Conservation (phyloP, 73 alveolate species). For the Paramecium sexaurelia region DNA sequence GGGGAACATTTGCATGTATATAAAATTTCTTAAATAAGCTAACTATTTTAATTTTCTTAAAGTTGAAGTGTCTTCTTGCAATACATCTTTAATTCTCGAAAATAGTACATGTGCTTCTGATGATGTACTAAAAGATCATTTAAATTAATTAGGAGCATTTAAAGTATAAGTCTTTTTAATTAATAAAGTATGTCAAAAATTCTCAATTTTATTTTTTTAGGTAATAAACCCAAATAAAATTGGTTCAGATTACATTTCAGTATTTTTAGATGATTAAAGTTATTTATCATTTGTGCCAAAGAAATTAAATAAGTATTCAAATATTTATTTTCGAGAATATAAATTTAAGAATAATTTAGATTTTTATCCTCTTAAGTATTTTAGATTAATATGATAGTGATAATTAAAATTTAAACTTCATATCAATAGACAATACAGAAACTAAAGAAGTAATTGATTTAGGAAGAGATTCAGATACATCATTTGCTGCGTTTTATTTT, state of each 20-base stretch:
- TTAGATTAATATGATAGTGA: not conserved
- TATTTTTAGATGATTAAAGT: slow-evolving; percentile 13
- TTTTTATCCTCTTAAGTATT: not conserved
- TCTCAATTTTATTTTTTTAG: not conserved
- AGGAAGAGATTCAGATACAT: not conserved
- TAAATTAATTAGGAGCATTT: not conserved
- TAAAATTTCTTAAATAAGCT: not conserved
- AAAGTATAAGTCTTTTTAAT: not conserved
- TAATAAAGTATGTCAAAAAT: not conserved
- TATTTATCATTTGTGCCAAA: slow-evolving; percentile 9
- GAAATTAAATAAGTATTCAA: not conserved
- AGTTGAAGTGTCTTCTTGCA: not conserved
- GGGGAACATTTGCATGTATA: slow-evolving; percentile 1
- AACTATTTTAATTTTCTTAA: slow-evolving; percentile 5
- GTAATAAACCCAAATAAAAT: slow-evolving; percentile 1
- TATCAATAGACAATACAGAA: not conserved
- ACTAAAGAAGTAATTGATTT: not conserved
- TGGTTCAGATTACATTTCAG: not conserved
- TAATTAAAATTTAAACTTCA: not conserved
- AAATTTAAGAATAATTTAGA: not conserved
- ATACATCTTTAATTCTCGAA: not conserved
- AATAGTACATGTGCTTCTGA: not conserved
- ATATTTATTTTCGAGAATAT: not conserved
- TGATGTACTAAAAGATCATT: not conserved
- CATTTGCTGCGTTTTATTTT: not conserved